Evolutionary conservation across 1,284 basidiomycete genomes (phyloP).

Genomic region (Heliocybe sulcata): DNA sequence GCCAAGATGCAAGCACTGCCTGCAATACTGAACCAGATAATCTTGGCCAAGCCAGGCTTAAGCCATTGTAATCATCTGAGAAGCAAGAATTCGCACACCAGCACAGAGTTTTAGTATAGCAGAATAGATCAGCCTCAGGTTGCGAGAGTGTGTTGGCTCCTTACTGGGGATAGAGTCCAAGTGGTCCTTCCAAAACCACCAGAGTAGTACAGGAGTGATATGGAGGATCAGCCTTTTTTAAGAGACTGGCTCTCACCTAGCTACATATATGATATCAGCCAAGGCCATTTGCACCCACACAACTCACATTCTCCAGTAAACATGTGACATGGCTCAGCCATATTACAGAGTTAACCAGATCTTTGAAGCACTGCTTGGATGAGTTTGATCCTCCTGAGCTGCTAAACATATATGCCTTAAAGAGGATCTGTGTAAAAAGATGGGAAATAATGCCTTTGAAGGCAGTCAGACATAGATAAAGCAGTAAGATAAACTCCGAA

Average conservation of each 20-base stretch:
- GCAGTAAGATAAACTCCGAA: not conserved
- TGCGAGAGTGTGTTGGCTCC: conserved; percentile 10
- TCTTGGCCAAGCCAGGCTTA: conserved; percentile 17
- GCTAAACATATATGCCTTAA: conserved; percentile 13
- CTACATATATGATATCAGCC: conserved; percentile 11
- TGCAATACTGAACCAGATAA: conserved; percentile 18
- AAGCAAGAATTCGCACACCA: not conserved
- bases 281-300: too few species aligned
- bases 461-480: conserved; percentile 4
- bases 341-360: conserved; percentile 15
- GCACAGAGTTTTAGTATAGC: not conserved
- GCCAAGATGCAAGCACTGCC: conserved; percentile 7
- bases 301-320: conserved; percentile 22
- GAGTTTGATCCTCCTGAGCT: conserved; percentile 12
- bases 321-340: conserved; percentile 21
- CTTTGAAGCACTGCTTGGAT: conserved; percentile 14
- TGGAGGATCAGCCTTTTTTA: conserved; percentile 23
- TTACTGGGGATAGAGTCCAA: conserved; percentile 15
- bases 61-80: conserved; percentile 15
- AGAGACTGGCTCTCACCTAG: conserved; percentile 19
- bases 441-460: conserved; percentile 11
- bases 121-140: not conserved
- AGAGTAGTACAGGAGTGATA: conserved; percentile 21
- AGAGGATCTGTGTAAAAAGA: conserved; percentile 16
- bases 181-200: conserved; percentile 18